Evolutionary conservation across 2,329 filamentous ascomycete genomes (phyloP).

Genomic region (Xylaria sp.): DNA sequence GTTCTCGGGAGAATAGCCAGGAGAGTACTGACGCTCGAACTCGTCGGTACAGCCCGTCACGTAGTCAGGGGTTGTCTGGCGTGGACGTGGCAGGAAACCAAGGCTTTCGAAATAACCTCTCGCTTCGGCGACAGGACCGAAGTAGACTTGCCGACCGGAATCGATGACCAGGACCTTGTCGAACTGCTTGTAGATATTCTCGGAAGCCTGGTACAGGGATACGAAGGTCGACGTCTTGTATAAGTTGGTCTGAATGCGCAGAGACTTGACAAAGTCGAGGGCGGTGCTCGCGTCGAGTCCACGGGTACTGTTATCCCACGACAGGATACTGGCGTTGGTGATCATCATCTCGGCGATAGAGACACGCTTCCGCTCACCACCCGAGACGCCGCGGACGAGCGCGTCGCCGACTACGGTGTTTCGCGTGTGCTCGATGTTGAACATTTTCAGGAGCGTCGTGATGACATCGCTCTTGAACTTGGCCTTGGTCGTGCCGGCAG

Average conservation of each 20-base stretch:
- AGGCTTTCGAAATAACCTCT: constrained; percentile 70
- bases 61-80: constrained; percentile 78
- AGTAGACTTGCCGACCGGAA: constrained; percentile 69
- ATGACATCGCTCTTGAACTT: constrained; percentile 75
- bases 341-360: constrained; percentile 81
- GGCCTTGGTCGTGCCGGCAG: constrained; percentile 63
- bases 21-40: constrained; percentile 73
- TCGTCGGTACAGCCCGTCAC: constrained; percentile 76
- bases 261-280: constrained; percentile 60
- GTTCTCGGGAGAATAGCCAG: constrained; percentile 59
- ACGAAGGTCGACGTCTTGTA: constrained; percentile 82
- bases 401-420: constrained; percentile 80
- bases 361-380: constrained; percentile 73
- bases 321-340: constrained; percentile 64
- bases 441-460: constrained; percentile 75
- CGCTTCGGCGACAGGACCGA: constrained; percentile 62
- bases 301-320: constrained; percentile 71
- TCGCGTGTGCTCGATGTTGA: constrained; percentile 85
- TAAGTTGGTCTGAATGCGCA: constrained; percentile 76
- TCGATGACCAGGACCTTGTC: constrained; percentile 84
- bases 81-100: constrained; percentile 67
- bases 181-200: constrained; percentile 73
- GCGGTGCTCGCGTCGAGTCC: constrained; percentile 65
- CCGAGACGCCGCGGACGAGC: constrained; percentile 74
- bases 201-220: constrained; percentile 78